Evolutionary conservation across 2,329 filamentous ascomycete genomes (phyloP), one percentile per base, ranked within the genome.

Genomic region (Epichloe coenophiala): DNA sequence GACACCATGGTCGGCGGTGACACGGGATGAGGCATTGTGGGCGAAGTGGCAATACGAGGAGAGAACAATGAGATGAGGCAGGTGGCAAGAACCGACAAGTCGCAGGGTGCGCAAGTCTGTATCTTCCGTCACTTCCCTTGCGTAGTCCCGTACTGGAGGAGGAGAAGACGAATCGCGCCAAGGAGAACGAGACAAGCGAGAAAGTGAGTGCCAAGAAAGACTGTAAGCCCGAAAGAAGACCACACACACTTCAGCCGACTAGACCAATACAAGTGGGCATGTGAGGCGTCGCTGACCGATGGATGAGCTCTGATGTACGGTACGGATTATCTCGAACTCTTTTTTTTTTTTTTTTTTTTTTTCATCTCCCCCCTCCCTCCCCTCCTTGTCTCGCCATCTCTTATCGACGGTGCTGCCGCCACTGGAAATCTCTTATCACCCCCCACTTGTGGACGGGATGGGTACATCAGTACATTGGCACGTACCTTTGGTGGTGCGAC

Each of bases 1-100:
- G 70, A 70, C 58, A 75, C 69, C 68, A 74, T 69, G 59, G 66
- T 66, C 51, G 71, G 73, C 61, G 73, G 71, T 59, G 72, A 67
- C 55, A 73, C 65, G 54, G 70, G 69, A 60, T 74, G 71, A 71
- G 71, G 71, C 71, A 74, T 75, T 56, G 58, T 61, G 54, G 51
- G 46, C 27, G 19, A 27, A 12, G 39, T 21, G 41, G 21, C 19
- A 13, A 31, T 0, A 27, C 19, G 5, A 13, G 19, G 23, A 17
- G 17, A 17, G 17, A 17, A 43, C 2, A 15, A 45, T 1, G 31
- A 31, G 27, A 46, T 17, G 43, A 19, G 33, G 47, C 36, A 27
- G 27, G 7, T 27, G 27, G 27, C 27, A 8, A 8, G 27, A 27
- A 2, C 23, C 23, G 23, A 8, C 23, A 8, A 27, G 17, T 17